A percentile compares a stretch with the other conserved stretches of the same genome.
Conservation (phyloP, 768 basidiomycete species). For the Leccinum subgranulosum region DNA sequence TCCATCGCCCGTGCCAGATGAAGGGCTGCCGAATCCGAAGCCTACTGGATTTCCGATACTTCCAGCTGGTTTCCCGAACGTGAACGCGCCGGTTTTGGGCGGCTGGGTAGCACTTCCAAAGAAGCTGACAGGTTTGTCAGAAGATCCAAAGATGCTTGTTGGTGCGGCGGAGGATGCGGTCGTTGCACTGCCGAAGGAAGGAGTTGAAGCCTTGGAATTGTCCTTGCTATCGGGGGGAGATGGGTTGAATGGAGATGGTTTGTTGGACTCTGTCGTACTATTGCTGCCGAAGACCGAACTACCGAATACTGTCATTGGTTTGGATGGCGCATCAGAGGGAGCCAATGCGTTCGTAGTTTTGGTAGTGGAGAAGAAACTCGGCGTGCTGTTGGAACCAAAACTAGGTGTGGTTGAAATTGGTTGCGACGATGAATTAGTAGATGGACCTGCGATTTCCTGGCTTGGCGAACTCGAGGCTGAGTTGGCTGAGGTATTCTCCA, state of each 20-base stretch:
- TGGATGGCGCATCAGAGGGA: slow-evolving; percentile 18
- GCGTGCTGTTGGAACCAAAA: slow-evolving; percentile 14
- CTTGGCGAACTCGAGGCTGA: slow-evolving; percentile 2
- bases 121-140: slow-evolving; percentile 23
- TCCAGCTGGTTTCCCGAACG: slow-evolving; percentile 36
- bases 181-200: slow-evolving; percentile 20
- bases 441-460: slow-evolving; percentile 11
- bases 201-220: slow-evolving; percentile 9
- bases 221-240: slow-evolving; percentile 11
- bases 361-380: slow-evolving; percentile 22
- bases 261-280: slow-evolving; percentile 13
- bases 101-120: slow-evolving; percentile 31
- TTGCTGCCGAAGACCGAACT: slow-evolving; percentile 24
- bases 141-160: slow-evolving; percentile 19
- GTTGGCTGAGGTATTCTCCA: slow-evolving; percentile 8
- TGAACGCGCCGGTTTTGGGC: slow-evolving; percentile 23
- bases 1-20: slow-evolving; percentile 19
- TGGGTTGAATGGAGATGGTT: slow-evolving; percentile 9
- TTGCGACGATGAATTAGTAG: slow-evolving; percentile 3
- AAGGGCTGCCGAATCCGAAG: slow-evolving; percentile 42
- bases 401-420: slow-evolving; percentile 11
- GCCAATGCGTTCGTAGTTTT: slow-evolving; percentile 19
- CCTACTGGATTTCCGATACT: slow-evolving; percentile 65
- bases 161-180: slow-evolving; percentile 9
- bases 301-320: slow-evolving; percentile 25